Evolutionary conservation across 2,329 filamentous ascomycete species (phyloP), one percentile per base, ranked within the genome.

Genomic region (Alternaria sp.): DNA sequence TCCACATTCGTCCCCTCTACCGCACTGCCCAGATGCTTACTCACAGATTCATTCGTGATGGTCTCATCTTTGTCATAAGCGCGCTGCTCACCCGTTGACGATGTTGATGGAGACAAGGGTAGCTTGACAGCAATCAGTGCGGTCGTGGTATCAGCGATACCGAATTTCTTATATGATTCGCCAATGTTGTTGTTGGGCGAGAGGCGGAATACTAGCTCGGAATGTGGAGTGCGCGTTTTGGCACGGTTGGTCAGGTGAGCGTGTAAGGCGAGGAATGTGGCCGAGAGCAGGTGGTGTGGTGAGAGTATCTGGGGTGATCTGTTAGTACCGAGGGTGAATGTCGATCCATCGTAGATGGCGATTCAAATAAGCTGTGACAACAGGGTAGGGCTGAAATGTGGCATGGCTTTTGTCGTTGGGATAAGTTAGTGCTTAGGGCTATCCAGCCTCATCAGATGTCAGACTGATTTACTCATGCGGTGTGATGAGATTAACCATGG

Each of bases 181-280:
- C 93, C 88, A 74, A 99, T 98, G 79, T 97, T 97, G 77, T 93
- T 95, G 66, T 91, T 93, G 0, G 91, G 86, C 62, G 90, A 94
- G 47, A 97, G 83, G 4, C 89, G 89, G 69, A 91, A 91, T 28
- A 97, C 93, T 60, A 93, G 91, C 80, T 97, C 94, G 0, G 92
- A 94, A 79, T 97, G 94, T 5, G 97, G 88, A 71, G 97, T 97
- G 47, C 90, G 89, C 6, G 92, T 96, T 78, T 90, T 92, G 21
- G 65, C 51, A 23, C 86, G 84, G 6, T 83, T 83, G 66, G 87
- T 87, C 4, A 88, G 76, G 63, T 88, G 85, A 69, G 89, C 86
- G 62, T 89, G 90, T 67, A 93, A 83, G n/a, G 93, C 91, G 74
- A 90, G 88, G 82, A 92, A 95, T 26, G 90, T 86, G 23, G 93